Evolutionary conservation across 768 basidiomycete species (phyloP), one percentile per base, ranked within the genome.

Genomic region (Kondoa malvinella): DNA sequence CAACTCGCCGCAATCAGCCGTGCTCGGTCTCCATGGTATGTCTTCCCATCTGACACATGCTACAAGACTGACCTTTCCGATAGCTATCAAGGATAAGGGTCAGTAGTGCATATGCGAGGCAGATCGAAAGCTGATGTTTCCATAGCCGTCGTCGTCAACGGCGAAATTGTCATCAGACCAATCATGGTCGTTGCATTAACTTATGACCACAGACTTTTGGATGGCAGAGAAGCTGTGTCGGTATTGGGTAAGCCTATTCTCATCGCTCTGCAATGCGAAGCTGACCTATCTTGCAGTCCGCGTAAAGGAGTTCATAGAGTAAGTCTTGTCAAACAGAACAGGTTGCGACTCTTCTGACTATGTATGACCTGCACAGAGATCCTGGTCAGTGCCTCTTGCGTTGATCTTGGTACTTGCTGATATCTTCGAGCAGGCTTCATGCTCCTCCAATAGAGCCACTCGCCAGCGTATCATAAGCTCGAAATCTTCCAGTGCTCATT

Each of bases 141-240:
- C 21, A 65, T 62, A 27, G 70, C 84, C 88, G 4, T 89, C 88
- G 94, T 94, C 29, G 88, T 94, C 59, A 81, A 95, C 73, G 94
- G 92, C 27, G 86, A 97, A 80, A 89, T 97, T 73, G 92, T 92
- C 72, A 87, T 97, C 76, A 85, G 94, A 66, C 94, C 94, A 32
- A 89, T 97, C 79, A 96, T 96, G 92, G 83, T 92, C 57, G 85
- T 92, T 50, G 74, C 75, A 14, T 69, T 77, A 29, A 76, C 76
- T 33, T 72, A 60, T 64, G 73, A 70, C 62, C 58, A 66, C 4
- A 34, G 58, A 70, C 78, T 99, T 74, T 82, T 99, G 72, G 94
- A 99, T 76, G 94, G 94, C 34, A 82, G 94, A 72, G 94, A 99
- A 78, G 94, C 88, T 34, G 88, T 91, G 65, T 94, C 92, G 56